Conservation (phyloP, 108 stramenopile species). For the Skeletonema marinoi region DNA sequence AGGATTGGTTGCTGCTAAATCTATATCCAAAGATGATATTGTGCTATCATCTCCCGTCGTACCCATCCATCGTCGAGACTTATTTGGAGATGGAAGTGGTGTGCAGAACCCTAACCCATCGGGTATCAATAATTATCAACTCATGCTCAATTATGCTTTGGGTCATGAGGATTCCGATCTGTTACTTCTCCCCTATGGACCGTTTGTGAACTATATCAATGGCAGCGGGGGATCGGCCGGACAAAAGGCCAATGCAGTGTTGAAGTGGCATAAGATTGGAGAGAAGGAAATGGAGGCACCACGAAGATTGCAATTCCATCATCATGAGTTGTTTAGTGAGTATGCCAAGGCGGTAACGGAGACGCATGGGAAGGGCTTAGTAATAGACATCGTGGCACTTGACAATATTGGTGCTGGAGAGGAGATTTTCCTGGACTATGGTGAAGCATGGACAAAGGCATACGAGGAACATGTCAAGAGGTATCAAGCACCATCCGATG, state of each 20-base stretch:
- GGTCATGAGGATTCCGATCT: slow-evolving; percentile 36
- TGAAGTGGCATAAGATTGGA: slow-evolving; percentile 26
- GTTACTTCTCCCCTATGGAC: slow-evolving; percentile 33
- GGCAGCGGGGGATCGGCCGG: slow-evolving; percentile 13
- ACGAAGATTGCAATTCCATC: slow-evolving; percentile 33
- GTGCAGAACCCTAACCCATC: not conserved
- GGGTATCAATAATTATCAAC: slow-evolving; percentile 19
- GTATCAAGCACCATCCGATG: slow-evolving; percentile 38
- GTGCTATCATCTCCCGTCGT: slow-evolving; percentile 46
- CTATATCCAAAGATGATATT: slow-evolving; percentile 17
- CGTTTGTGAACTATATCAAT: slow-evolving; percentile 31
- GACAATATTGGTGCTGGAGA: not conserved
- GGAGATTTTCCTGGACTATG: slow-evolving; percentile 68
- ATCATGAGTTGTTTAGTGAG: slow-evolving; percentile 21
- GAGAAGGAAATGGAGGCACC: slow-evolving; percentile 10
- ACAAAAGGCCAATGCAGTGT: slow-evolving; percentile 30
- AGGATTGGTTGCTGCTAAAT: slow-evolving; percentile 20
- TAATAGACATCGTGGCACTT: slow-evolving; percentile 60
- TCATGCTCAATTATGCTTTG: slow-evolving; percentile 41
- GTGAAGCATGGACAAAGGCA: slow-evolving; percentile 47
- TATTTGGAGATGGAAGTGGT: slow-evolving; percentile 28
- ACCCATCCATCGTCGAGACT: slow-evolving; percentile 46
- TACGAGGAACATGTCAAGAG: slow-evolving; percentile 37
- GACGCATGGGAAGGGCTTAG: slow-evolving; percentile 42
- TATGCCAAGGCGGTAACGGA: slow-evolving; percentile 17